phyloP scores from a whole-genome alignment of 169 alveolate species.

The Eimeria sp. region DNA sequence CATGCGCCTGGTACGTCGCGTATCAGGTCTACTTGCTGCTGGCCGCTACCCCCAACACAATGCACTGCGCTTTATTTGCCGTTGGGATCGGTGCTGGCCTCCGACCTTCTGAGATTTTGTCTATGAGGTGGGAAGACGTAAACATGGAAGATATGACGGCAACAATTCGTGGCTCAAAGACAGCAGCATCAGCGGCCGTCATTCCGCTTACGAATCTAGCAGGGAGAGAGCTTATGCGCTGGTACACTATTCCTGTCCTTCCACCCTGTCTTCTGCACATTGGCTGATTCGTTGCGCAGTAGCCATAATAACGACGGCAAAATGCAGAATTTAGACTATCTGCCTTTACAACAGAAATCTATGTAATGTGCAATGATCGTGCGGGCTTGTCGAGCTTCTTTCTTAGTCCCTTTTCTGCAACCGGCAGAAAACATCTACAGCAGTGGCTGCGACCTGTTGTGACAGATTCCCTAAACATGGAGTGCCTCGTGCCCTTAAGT shows the following conservation, averaged over 20 bases:
- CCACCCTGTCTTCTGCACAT: not conserved
- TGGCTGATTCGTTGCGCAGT: no score
- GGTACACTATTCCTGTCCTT: slow-evolving; percentile 69
- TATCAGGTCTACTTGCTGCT: slow-evolving; percentile 84
- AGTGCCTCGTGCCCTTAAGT: slow-evolving; percentile 1
- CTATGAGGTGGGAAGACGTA: slow-evolving; percentile 87
- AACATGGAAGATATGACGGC: slow-evolving; percentile 84
- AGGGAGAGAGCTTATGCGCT: slow-evolving; percentile 83
- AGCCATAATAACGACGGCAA: no score
- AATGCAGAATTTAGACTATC: not conserved
- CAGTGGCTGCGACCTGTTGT: not conserved
- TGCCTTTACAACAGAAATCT: not conserved
- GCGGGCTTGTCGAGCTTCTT: not conserved
- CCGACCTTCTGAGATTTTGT: slow-evolving; percentile 87
- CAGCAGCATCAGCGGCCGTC: slow-evolving; percentile 86
- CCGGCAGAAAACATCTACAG: not conserved
- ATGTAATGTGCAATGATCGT: not conserved
- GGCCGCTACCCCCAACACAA: slow-evolving; percentile 82
- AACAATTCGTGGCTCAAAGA: slow-evolving; percentile 87
- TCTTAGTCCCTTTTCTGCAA: not conserved
- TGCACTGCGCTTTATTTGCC: slow-evolving; percentile 88
- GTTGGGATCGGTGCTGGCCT: slow-evolving; percentile 88
- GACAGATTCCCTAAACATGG: not conserved
- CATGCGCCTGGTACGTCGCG: not conserved
- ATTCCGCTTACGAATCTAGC: slow-evolving; percentile 88